These are phyloP conservation scores for Fagus crenata DNA, from an alignment of 306 rosid genomes.

Conservation along the genomic window DNA sequence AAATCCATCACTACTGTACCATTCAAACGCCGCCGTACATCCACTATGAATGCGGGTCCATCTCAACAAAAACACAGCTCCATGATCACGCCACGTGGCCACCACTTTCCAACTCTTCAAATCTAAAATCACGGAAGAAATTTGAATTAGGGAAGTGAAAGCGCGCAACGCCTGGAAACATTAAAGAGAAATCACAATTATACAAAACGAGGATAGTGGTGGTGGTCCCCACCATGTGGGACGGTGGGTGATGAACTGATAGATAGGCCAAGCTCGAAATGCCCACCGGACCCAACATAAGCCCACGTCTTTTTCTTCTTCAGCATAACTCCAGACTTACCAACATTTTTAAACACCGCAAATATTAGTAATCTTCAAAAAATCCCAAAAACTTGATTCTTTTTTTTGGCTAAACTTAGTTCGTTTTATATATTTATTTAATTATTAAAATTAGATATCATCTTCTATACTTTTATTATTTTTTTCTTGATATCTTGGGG, in stretches of 20 bases:
- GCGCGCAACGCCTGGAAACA: slow-evolving; percentile 61
- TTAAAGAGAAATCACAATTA: no score
- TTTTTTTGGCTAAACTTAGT: no score
- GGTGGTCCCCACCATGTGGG: slow-evolving; percentile 76
- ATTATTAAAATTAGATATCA: no score
- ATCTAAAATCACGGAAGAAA: slow-evolving; percentile 18
- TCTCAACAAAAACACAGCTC: neutral
- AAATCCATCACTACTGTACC: no score
- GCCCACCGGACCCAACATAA: slow-evolving; percentile 24
- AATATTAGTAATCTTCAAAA: no score
- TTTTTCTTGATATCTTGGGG: no score
- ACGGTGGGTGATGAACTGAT: slow-evolving; percentile 14
- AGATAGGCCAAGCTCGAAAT: slow-evolving; percentile 37
- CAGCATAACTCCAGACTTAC: no score
- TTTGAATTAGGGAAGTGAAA: slow-evolving; percentile 85
- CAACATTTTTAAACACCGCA: no score
- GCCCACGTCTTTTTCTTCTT: slow-evolving; percentile 49
- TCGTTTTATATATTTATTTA: no score
- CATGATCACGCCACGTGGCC: slow-evolving; percentile 39
- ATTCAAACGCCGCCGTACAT: slow-evolving; percentile 32
- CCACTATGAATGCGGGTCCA: neutral
- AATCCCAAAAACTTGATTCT: no score
- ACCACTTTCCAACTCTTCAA: neutral
- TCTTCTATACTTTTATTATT: no score
- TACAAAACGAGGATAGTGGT: no score